A percentile compares a stretch with the other conserved stretches of the same genome.
phyloP scores from a whole-genome alignment of 768 basidiomycete species.

The Pulveroboletus sp. region DNA sequence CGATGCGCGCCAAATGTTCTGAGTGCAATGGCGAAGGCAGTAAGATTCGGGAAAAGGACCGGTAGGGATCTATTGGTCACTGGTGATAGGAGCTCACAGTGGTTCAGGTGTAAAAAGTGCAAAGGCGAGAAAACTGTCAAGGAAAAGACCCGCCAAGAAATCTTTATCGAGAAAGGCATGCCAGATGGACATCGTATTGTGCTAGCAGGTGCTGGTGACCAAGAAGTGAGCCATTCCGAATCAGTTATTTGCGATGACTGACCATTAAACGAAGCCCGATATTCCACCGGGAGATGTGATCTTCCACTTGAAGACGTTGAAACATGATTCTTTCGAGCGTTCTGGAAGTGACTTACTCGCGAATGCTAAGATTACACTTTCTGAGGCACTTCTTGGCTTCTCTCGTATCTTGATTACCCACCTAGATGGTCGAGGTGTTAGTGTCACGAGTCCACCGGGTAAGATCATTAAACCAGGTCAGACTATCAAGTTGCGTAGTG shows the following conservation, averaged over 20 bases:
- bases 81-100: constrained; percentile 2
- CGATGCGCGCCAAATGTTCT: constrained; percentile 56
- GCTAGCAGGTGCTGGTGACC: constrained; percentile 89
- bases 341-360: constrained; percentile 80
- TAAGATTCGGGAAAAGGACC: constrained; percentile 79
- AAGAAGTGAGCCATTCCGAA: constrained; percentile 52
- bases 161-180: constrained; percentile 87
- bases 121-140: constrained; percentile 81
- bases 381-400: constrained; percentile 95
- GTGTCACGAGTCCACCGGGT: constrained; percentile 68
- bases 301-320: constrained; percentile 66
- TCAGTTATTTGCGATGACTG: background rate
- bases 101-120: constrained; percentile 87
- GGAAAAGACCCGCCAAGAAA: constrained; percentile 88
- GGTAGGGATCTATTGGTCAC: constrained; percentile 41
- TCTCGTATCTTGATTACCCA: constrained; percentile 87
- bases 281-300: constrained; percentile 88
- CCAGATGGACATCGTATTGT: constrained; percentile 80
- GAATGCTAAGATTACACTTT: constrained; percentile 81
- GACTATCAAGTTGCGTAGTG: constrained; percentile 71
- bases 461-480: constrained; percentile 75
- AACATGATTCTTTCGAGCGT: constrained; percentile 81
- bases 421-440: constrained; percentile 90
- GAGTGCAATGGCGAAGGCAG: constrained; percentile 69
- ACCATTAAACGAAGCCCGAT: constrained; percentile 61